Evolutionary conservation across 306 rosid species (phyloP).

Genomic region (Cucumis melo): DNA sequence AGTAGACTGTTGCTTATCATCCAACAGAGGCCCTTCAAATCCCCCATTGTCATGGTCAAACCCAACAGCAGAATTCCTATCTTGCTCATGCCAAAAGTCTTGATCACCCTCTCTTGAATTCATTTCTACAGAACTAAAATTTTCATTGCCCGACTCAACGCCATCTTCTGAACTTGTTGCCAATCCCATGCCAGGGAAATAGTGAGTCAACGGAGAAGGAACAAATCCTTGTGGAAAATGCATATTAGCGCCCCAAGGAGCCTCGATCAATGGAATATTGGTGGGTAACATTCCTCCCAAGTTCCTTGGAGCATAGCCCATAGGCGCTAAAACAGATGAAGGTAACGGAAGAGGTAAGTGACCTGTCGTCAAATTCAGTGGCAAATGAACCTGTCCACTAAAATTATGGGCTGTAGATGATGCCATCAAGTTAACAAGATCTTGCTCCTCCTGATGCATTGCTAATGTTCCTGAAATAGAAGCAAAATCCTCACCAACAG

Average conservation of each 20-base stretch:
- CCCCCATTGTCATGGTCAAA: conserved; percentile 61
- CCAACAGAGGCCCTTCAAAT: conserved; percentile 50
- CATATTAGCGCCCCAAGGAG: conserved; percentile 76
- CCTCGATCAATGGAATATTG: conserved; percentile 61
- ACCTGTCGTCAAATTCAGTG: conserved; percentile 53
- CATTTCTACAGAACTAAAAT: conserved; percentile 43
- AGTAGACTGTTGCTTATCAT: conserved; percentile 69
- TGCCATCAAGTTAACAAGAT: conserved; percentile 69
- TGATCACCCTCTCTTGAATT: conserved; percentile 40
- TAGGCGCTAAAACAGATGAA: conserved; percentile 54
- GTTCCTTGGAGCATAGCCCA: conserved; percentile 71
- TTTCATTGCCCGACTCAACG: conserved; percentile 38
- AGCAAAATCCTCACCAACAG: conserved; percentile 45
- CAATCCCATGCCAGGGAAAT: conserved; percentile 59
- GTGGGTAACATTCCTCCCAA: conserved; percentile 46
- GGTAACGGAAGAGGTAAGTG: conserved; percentile 71
- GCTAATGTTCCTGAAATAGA: conserved; percentile 53
- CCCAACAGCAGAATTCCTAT: conserved; percentile 51
- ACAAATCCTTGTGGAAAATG: conserved; percentile 70
- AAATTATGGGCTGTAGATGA: conserved; percentile 55
- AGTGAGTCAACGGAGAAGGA: conserved; percentile 51
- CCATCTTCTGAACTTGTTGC: conserved; percentile 47
- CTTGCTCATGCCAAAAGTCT: conserved; percentile 88
- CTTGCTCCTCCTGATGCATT: conserved; percentile 93
- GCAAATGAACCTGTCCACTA: conserved; percentile 58